These are phyloP conservation scores for Cubamyces sp. DNA, from an alignment of 768 basidiomycete species.

Conservation along the genomic window DNA sequence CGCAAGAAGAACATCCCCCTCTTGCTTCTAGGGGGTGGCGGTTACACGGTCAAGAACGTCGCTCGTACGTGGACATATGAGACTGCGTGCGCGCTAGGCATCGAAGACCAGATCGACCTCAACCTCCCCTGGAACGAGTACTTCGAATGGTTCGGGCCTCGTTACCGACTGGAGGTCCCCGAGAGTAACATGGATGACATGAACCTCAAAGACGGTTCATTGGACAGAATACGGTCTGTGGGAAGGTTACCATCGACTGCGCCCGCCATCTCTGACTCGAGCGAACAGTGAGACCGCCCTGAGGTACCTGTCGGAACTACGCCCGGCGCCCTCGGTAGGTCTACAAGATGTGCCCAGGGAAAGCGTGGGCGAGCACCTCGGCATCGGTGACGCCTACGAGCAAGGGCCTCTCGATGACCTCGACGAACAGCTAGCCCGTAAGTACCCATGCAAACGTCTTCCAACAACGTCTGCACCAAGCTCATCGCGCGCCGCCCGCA, in stretches of 20 bases:
- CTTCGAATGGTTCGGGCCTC: constrained; percentile 97
- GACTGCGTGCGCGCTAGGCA: constrained; percentile 94
- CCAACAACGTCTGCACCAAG: neutral
- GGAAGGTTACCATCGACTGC: neutral
- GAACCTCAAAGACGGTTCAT: constrained; percentile 78
- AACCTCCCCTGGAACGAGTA: constrained; percentile 87
- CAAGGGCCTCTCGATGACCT: constrained; percentile 54
- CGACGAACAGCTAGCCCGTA: constrained; percentile 72
- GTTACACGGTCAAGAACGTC: constrained; percentile 97
- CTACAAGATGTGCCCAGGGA: constrained; percentile 84
- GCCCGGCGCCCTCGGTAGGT: constrained; percentile 81
- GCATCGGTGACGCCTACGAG: constrained; percentile 56
- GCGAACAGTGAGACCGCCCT: constrained; percentile 34
- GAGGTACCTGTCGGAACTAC: constrained; percentile 59
- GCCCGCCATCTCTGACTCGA: neutral
- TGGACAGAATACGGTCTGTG: constrained; percentile 78
- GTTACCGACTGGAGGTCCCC: constrained; percentile 90
- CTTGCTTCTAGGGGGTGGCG: constrained; percentile 92
- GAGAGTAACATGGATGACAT: constrained; percentile 95
- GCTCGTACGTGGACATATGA: constrained; percentile 96
- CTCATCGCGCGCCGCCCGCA: constrained; percentile 33
- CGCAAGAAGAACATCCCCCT: constrained; percentile 82
- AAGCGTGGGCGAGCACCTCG: constrained; percentile 65
- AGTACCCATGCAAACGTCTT: constrained; percentile 34
- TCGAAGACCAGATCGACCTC: constrained; percentile 75